Base-by-base conservation (phyloP, 2,329 filamentous ascomycete genomes). In the Dendryphion nanum region DNA sequence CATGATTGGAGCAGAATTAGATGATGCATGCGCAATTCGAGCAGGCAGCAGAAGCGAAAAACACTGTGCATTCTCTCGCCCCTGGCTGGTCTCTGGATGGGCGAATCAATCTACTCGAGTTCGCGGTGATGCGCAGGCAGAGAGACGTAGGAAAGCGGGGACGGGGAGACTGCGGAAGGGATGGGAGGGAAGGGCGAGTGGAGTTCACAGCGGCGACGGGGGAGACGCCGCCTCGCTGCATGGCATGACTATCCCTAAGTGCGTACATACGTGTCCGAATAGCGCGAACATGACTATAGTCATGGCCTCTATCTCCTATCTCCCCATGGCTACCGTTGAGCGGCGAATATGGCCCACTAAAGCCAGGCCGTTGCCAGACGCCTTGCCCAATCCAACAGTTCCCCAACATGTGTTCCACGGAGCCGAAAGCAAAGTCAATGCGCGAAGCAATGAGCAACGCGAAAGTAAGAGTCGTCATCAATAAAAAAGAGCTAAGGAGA, bases 251-350 rank as follows among this genome's bases (percentile, higher is more conserved):
- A 31, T 42, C 31, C 42, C 28, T 37, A 40, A 42, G 16, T 37
- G 51, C 43, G 42, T 55, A 53, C 47, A 45, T 54, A 53, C 49
- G 50, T 53, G 52, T 57, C 50, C 34, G 46, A 49, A 44, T 45
- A 44, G 35, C 31, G 15, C 16, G n/a, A 33, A 34, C n/a, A 23
- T 7, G 5, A 38, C 21, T 33, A 41, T 37, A 37, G 28, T 30
- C 38, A 35, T 33, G 26, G 18, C 29, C 16, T 15, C 29, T 30
- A 15, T 7, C 8, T 17, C 8, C 8, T 30, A 10, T n/a, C n/a
- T n/a, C n/a, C n/a, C n/a, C n/a, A n/a, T n/a, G n/a, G n/a, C n/a
- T n/a, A n/a, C n/a, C n/a, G n/a, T n/a, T n/a, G n/a, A n/a, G n/a
- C n/a, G n/a, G n/a, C n/a, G n/a, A n/a, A n/a, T n/a, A n/a, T n/a